phyloP scores from a whole-genome alignment of 1,139 yeast species.

The Taiozyma onychis region DNA sequence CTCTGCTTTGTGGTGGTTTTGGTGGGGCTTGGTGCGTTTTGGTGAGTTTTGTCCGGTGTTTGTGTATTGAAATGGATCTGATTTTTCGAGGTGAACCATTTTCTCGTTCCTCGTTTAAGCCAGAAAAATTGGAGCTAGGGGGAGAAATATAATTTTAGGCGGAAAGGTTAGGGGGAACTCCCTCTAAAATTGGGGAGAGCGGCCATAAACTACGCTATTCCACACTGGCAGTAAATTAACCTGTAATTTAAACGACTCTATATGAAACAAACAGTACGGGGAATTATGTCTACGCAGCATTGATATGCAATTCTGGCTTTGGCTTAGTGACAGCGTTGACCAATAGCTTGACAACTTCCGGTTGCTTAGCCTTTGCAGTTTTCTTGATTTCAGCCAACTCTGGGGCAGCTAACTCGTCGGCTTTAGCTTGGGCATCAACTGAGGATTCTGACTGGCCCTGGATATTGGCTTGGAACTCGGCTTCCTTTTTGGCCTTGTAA shows the following conservation, averaged over 20 bases:
- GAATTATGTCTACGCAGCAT: slow-evolving; percentile 37
- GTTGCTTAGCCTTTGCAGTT: slow-evolving; percentile 58
- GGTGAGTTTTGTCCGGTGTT: not conserved
- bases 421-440: slow-evolving; percentile 65
- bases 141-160: not conserved
- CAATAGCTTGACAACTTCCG: slow-evolving; percentile 65
- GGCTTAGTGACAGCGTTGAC: slow-evolving; percentile 79
- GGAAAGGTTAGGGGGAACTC: not conserved
- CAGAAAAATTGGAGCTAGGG: not conserved
- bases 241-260: not conserved
- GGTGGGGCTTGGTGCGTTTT: not conserved
- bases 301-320: slow-evolving; percentile 74
- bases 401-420: slow-evolving; percentile 53
- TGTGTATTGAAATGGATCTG: not conserved
- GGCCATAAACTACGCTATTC: not conserved
- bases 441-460: slow-evolving; percentile 62
- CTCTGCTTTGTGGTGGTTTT: not conserved
- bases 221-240: not conserved
- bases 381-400: slow-evolving; percentile 60
- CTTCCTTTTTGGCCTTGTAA: slow-evolving; percentile 81
- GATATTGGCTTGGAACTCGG: slow-evolving; percentile 71
- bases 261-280: not conserved
- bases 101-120: not conserved
- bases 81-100: not conserved
- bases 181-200: not conserved